Evolutionary conservation across 164 flowering plant species (phyloP).

Genomic region (Nymphaea thermarum): DNA sequence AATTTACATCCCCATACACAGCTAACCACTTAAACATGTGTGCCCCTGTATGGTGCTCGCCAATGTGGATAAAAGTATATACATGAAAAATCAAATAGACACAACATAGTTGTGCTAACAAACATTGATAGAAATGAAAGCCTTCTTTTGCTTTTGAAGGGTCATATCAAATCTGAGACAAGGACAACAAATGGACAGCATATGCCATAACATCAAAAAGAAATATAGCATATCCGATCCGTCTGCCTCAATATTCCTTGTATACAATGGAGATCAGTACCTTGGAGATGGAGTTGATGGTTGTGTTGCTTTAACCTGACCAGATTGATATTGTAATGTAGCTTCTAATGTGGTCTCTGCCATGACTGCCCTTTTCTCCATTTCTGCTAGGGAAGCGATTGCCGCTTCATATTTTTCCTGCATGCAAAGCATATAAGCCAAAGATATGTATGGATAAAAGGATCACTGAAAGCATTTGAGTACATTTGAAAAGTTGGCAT

Average conservation of each 20-base stretch:
- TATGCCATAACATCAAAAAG: too few species aligned
- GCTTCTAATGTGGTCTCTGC: slow-evolving; percentile 98
- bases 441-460: neutral
- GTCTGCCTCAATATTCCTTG: neutral
- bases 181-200: neutral
- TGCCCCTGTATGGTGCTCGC: too few species aligned
- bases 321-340: slow-evolving; percentile 87
- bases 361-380: slow-evolving; percentile 93
- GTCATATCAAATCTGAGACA: neutral
- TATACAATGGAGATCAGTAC: slow-evolving; percentile 14
- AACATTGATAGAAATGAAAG: neutral
- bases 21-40: too few species aligned
- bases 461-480: too few species aligned
- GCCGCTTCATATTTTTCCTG: slow-evolving; percentile 94
- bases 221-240: neutral
- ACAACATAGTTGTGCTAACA: neutral
- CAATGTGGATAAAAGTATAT: too few species aligned
- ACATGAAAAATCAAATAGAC: neutral
- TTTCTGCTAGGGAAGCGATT: slow-evolving; percentile 54
- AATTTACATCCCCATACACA: too few species aligned
- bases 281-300: slow-evolving; percentile 48
- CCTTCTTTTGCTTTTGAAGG: neutral
- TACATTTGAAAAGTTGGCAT: too few species aligned
- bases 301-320: slow-evolving; percentile 60
- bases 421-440: slow-evolving; percentile 2